A percentile compares a stretch with the other conserved stretches of the same genome.
These are phyloP conservation scores for Cryptosporidium andersoni DNA, from an alignment of 169 alveolate genomes.

Conservation along the genomic window DNA sequence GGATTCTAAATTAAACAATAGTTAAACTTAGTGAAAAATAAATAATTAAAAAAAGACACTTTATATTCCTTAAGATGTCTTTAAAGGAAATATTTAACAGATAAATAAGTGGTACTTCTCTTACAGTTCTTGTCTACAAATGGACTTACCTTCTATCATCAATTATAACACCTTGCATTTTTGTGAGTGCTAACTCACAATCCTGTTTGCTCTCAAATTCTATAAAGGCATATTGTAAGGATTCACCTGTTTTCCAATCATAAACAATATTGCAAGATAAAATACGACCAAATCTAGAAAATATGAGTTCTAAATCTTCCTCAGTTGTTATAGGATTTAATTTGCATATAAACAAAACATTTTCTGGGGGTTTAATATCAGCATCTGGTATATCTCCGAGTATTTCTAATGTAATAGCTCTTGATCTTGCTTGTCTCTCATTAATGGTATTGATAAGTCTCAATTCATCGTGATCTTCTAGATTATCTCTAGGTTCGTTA, in stretches of 20 bases:
- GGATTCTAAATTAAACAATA: constrained; percentile 75
- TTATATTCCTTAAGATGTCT: neutral
- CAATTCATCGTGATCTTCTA: constrained; percentile 77
- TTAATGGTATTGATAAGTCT: constrained; percentile 84
- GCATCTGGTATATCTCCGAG: constrained; percentile 98
- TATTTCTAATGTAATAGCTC: constrained; percentile 95
- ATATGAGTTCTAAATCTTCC: constrained; percentile 94
- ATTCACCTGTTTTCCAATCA: constrained; percentile 98
- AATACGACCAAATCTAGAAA: constrained; percentile 94
- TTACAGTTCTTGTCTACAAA: neutral
- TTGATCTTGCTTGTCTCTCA: constrained; percentile 89
- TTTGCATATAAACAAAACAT: constrained; percentile 96
- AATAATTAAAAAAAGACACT: neutral
- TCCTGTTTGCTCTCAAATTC: constrained; percentile 94
- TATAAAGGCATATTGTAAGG: constrained; percentile 97
- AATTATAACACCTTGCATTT: constrained; percentile 95
- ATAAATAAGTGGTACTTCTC: too few relatives aligned
- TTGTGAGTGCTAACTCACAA: constrained; percentile 95
- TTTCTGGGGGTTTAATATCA: constrained; percentile 98
- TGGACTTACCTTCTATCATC: constrained; percentile 91
- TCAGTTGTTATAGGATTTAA: constrained; percentile 97
- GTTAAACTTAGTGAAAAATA: neutral
- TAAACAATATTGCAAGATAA: constrained; percentile 93
- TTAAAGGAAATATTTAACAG: neutral
- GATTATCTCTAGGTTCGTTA: neutral